phyloP scores from a whole-genome alignment of 257 asterid species.

The Haberlea rhodopensis region DNA sequence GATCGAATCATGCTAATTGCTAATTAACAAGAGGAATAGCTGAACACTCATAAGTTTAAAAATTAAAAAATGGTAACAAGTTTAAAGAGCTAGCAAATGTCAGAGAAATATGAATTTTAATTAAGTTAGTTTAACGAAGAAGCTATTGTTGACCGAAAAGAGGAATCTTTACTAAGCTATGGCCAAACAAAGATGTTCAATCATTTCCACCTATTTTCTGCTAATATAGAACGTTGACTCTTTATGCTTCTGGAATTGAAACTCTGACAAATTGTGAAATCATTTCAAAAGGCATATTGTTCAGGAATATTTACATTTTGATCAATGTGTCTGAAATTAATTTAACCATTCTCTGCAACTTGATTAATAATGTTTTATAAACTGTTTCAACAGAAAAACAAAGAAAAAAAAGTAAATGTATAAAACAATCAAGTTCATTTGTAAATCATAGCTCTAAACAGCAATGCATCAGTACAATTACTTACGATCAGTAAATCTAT shows the following conservation, averaged over 20 bases:
- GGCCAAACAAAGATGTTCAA: conserved; percentile 6
- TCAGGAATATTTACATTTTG: background rate
- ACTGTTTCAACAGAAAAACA: background rate
- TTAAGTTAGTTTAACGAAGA: background rate
- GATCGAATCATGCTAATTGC: conserved; percentile 24
- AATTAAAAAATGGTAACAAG: background rate
- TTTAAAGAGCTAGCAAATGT: conserved; percentile 1
- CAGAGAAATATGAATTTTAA: background rate
- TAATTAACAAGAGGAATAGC: conserved; percentile 15
- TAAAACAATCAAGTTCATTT: conserved; percentile 2
- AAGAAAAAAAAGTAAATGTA: background rate
- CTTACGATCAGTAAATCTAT: conserved; percentile 75
- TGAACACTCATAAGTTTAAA: background rate
- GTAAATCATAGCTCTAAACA: conserved; percentile 11
- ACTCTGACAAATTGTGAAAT: background rate
- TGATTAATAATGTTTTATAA: background rate
- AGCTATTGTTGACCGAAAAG: conserved; percentile 13
- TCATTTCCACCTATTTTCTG: conserved; percentile 1
- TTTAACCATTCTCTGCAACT: conserved; percentile 11
- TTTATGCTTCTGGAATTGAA: conserved; percentile 1
- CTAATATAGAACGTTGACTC: conserved; percentile 10
- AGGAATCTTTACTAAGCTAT: background rate
- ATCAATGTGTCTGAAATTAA: background rate
- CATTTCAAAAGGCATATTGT: conserved; percentile 17
- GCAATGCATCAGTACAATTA: conserved; percentile 16